Conservation (phyloP, 1,139 yeast genomes). For the Saccharomyces hybrid region DNA sequence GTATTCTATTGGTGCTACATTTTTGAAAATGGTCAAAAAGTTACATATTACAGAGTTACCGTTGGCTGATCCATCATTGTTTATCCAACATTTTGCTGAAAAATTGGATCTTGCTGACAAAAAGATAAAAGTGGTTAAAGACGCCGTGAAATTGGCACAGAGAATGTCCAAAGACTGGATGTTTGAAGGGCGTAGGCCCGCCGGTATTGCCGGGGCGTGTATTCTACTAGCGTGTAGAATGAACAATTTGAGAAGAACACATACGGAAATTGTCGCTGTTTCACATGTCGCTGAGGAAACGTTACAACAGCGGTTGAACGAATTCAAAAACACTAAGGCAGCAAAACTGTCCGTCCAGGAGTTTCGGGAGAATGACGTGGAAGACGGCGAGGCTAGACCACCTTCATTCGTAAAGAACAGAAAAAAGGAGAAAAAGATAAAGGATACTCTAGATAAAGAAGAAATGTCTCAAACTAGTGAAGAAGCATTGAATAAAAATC, state of each 20-base stretch:
- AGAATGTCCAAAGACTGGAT: slow-evolving; percentile 95
- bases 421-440: slow-evolving; percentile 34
- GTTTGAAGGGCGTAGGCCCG: slow-evolving; percentile 93
- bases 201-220: slow-evolving; percentile 98
- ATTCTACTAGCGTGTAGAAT: slow-evolving; percentile 86
- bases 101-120: slow-evolving; percentile 68
- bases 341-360: slow-evolving; percentile 66
- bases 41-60: slow-evolving; percentile 72
- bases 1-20: slow-evolving; percentile 91
- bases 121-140: slow-evolving; percentile 71
- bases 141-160: slow-evolving; percentile 79
- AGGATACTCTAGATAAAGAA: slow-evolving; percentile 27
- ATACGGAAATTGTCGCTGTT: slow-evolving; percentile 88
- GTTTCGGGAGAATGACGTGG: slow-evolving; percentile 45
- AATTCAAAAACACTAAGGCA: slow-evolving; percentile 71
- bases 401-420: slow-evolving; percentile 67
- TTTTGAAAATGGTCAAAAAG: slow-evolving; percentile 78
- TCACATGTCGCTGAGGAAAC: slow-evolving; percentile 96
- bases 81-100: slow-evolving; percentile 89
- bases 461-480: slow-evolving; percentile 33
- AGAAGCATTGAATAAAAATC: slow-evolving; percentile 33
- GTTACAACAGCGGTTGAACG: slow-evolving; percentile 79
- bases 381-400: slow-evolving; percentile 47
- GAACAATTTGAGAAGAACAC: slow-evolving; percentile 89
- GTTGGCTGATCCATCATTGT: slow-evolving; percentile 86